Conservation (phyloP, 768 basidiomycete species). For the Porphyrellus cyaneotinctus region DNA sequence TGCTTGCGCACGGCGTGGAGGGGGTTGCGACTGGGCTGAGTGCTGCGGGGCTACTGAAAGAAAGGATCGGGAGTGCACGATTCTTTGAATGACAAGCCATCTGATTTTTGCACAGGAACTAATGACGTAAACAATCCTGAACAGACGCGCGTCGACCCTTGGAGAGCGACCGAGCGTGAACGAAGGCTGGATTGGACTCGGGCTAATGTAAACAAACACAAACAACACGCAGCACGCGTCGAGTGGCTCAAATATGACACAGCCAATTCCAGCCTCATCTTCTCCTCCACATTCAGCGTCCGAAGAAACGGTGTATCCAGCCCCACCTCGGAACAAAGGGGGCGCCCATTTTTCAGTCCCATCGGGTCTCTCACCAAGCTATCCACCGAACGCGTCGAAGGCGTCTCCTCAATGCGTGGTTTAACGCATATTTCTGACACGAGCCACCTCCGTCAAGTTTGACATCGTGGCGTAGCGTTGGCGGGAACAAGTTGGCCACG, state of each 20-base stretch:
- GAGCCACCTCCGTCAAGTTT: neutral
- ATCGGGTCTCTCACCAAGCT: conserved; percentile 67
- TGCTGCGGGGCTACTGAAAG: conserved; percentile 28
- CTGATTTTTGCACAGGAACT: no score
- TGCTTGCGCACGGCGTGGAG: conserved; percentile 43
- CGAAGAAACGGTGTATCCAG: conserved; percentile 38
- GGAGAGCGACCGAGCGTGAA: no score
- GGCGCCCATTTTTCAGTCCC: conserved; percentile 69
- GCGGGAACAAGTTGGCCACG: conserved; percentile 80
- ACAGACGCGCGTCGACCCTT: no score
- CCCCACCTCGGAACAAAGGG: conserved; percentile 61
- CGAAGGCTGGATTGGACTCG: no score
- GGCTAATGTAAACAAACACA: conserved; percentile 9
- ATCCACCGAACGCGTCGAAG: conserved; percentile 62
- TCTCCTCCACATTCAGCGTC: conserved; percentile 43
- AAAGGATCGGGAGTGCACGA: conserved; percentile 11
- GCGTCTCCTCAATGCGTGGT: conserved; percentile 69
- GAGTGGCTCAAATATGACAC: conserved; percentile 41
- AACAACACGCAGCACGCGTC: conserved; percentile 22
- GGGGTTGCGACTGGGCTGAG: conserved; percentile 36
- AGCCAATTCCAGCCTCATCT: conserved; percentile 66
- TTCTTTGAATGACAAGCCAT: conserved; percentile 3
- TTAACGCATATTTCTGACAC: conserved; percentile 53
- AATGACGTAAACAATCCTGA: no score
- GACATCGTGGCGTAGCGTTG: conserved; percentile 55